Evolutionary conservation across 108 stramenopile species (phyloP).

Genomic region (Nannochloropsis salina): DNA sequence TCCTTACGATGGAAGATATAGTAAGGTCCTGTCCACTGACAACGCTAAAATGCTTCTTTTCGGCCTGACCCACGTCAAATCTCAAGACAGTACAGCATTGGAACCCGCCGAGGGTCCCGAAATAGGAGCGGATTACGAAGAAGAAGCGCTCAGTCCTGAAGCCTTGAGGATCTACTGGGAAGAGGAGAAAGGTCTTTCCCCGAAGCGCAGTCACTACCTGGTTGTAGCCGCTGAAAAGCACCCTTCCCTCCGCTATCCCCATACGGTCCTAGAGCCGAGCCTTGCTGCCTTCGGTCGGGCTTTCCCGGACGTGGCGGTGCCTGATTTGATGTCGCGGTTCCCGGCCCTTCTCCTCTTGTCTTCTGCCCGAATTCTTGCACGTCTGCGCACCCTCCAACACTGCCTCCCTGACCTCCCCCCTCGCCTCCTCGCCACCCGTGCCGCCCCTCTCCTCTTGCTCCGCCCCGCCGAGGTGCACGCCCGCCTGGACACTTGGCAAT

Average conservation of each 20-base stretch:
- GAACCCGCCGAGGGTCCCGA: neutral
- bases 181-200: conserved; percentile 6
- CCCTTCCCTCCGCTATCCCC: neutral
- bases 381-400: neutral
- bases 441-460: neutral
- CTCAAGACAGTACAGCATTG: neutral
- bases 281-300: neutral
- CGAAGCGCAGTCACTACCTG: neutral
- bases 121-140: neutral
- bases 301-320: neutral
- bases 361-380: neutral
- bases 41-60: too few relatives aligned
- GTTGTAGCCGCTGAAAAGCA: neutral
- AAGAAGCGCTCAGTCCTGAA: neutral
- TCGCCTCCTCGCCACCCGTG: neutral
- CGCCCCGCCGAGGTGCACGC: neutral
- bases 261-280: neutral
- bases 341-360: neutral
- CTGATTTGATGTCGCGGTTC: neutral
- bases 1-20: too few relatives aligned
- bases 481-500: neutral
- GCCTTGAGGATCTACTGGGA: neutral
- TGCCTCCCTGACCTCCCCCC: neutral
- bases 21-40: too few relatives aligned
- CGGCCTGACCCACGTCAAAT: neutral